These are phyloP conservation scores for Coemansia sp. DNA, from an alignment of 192 early-diverging fungal genomes.

Conservation along the genomic window DNA sequence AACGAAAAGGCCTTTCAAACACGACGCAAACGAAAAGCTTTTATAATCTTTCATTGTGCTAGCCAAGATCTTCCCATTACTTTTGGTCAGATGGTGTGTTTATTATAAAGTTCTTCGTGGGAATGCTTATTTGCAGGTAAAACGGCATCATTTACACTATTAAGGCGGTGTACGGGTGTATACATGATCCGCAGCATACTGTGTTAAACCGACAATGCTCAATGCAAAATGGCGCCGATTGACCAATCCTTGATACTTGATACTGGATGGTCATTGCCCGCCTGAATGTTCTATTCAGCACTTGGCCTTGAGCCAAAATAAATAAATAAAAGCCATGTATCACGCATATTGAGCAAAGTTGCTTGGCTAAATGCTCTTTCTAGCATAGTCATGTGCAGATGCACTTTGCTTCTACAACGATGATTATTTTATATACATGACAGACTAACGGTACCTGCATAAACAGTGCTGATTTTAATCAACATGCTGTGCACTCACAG, in stretches of 20 bases:
- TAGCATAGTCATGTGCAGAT: neutral
- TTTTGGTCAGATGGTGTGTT: neutral
- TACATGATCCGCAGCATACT: neutral
- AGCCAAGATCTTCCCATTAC: neutral
- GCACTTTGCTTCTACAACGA: neutral
- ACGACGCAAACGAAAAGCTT: neutral
- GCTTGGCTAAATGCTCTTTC: neutral
- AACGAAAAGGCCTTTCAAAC: neutral
- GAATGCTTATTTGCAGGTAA: too few species aligned
- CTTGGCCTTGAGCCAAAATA: neutral
- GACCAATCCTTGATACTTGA: neutral
- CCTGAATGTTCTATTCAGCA: neutral
- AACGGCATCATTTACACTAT: neutral
- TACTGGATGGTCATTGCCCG: neutral
- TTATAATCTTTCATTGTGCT: neutral
- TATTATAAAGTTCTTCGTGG: neutral
- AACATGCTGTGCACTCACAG: too few species aligned
- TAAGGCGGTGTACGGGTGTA: neutral
- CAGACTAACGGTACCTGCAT: neutral
- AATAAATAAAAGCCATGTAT: neutral
- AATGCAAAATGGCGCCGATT: conserved; percentile 9
- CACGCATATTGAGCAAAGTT: too few species aligned
- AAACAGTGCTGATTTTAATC: too few species aligned
- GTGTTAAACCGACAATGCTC: neutral
- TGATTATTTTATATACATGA: too few species aligned